Base-by-base conservation (phyloP, 1,139 yeast genomes). In the Zhuliangozyma blackwelliae region DNA sequence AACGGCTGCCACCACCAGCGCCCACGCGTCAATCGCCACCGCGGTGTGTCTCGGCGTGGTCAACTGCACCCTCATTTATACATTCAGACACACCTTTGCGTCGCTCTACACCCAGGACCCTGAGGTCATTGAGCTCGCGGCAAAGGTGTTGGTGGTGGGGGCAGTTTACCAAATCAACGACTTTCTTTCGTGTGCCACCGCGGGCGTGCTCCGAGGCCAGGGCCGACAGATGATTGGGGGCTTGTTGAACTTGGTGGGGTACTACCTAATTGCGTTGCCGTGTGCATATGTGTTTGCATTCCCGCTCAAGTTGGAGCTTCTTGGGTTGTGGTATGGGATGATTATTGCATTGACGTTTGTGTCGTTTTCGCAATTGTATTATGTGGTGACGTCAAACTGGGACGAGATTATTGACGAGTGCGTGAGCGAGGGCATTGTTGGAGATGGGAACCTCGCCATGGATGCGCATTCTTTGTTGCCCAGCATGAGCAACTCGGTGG, bases 191-290 rank as follows among this genome's bases (percentile, higher is more conserved):
- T 77, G 83, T 46, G 60, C 73, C 16, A 68, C 80, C 2, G 78
- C 76, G 5, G 87, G 86, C 2, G 60, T 79, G 21, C 61, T 81
- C 39, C 64, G 87, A 47, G 86, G 82, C 8, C 87, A 80, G 55
- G 87, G 86, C 5, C 60, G 85, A 48, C 87, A 81, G 51, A 68
- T 68, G 41, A 75, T 80, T 43, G 87, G 86, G 3, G 84, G 85
- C 2, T 65, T 72, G 47, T 54, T 79, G 41, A 79, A 78, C 52
- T 52, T 81, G 12, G 53, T 78, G 34, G 65, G 78, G 31, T 81
- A 80, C 52, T 81, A 81, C 48, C 49, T 69, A 8, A 51, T 81
- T 37, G 85, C 85, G 1, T 58, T 81, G 35, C 86, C 87, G 0
- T 58, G 65, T 38, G 81, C 85, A 7, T 73, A 72, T 36, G 49